Percentiles rank a stretch among this genome's conserved stretches.
These are phyloP conservation scores for Cladosporium sp. DNA, from an alignment of 2,329 filamentous ascomycete genomes.

Conservation along the genomic window DNA sequence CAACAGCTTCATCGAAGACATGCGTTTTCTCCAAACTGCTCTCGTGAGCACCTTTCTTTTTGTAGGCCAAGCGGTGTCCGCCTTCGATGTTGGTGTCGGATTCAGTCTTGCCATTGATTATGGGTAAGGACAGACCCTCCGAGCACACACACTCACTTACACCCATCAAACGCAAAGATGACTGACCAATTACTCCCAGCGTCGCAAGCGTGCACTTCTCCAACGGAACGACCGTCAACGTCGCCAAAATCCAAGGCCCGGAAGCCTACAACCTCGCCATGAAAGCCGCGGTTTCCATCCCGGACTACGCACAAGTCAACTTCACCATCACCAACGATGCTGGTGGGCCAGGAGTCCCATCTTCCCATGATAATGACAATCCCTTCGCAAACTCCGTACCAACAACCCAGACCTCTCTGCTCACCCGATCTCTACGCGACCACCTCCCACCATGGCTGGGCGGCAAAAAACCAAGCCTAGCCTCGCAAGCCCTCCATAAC, in stretches of 20 bases:
- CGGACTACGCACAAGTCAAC: not conserved
- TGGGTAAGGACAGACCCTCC: not conserved
- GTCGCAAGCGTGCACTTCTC: conserved; percentile 1
- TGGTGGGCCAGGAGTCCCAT: not conserved
- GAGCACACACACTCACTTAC: too few relatives aligned
- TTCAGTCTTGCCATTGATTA: not conserved
- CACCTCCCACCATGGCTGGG: not conserved
- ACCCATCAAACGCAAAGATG: too few relatives aligned
- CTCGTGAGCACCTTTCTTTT: not conserved
- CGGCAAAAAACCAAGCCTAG: not conserved
- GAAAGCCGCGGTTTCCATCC: not conserved
- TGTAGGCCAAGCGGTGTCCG: not conserved
- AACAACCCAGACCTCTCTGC: not conserved
- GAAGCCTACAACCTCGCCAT: not conserved
- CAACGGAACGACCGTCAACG: conserved; percentile 1
- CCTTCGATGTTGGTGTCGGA: not conserved
- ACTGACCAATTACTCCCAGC: not conserved
- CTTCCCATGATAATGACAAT: too few relatives aligned
- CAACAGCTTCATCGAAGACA: not conserved
- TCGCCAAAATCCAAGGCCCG: conserved; percentile 2
- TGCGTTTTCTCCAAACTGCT: not conserved
- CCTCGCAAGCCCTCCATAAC: not conserved
- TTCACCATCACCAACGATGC: not conserved
- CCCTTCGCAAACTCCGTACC: not conserved
- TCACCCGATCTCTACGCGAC: not conserved